Evolutionary conservation across 2,329 filamentous ascomycete species (phyloP), one percentile per base, ranked within the genome.

Genomic region (Trichoderma afroharzianum): DNA sequence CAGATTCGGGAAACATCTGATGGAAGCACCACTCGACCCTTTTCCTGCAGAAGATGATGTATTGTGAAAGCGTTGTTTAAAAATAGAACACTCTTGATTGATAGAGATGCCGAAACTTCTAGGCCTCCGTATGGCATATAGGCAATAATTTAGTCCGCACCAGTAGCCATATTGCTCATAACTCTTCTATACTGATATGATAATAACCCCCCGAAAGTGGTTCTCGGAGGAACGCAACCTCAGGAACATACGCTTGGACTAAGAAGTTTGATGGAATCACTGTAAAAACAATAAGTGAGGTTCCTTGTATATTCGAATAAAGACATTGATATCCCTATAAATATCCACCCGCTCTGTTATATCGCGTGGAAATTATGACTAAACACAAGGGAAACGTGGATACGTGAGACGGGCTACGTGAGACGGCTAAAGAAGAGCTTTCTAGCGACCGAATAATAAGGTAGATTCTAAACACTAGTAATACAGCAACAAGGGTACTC

Each of bases 1-100:
- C 43, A 77, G 76, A 76, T 76, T 53, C 55, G 74, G 18, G 72
- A 73, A 63, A 77, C 74, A 11, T 72, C 63, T 6, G 39, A 72
- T n/a, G 74, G 74, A 7, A 70, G 33, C 39, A 72, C 74, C 2
- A 70, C 74, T 32, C 64, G 62, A 8, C 74, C 74, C 4, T 75
- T 76, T 72, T 68, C 74, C 32, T 76, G 74, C 66, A 72, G 74
- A 53, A 32, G 28, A 53, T 61, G 26, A 50, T 28, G 26, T n/a
- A 4, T 39, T 50, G 24, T 32, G 18, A 47, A 9, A 47, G 33
- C 18, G 24, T 68, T 24, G 24, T 67, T 28, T 28, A 5, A 39
- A 28, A n/a, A 57, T 28, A 12, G 18, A 14, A n/a, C 50, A 21
- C 14, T 14, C 12, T 28, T 26, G 18, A 8, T 28, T 24, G 14